phyloP scores from a whole-genome alignment of 2,329 filamentous ascomycete genomes.

The Claviceps sorghi region DNA sequence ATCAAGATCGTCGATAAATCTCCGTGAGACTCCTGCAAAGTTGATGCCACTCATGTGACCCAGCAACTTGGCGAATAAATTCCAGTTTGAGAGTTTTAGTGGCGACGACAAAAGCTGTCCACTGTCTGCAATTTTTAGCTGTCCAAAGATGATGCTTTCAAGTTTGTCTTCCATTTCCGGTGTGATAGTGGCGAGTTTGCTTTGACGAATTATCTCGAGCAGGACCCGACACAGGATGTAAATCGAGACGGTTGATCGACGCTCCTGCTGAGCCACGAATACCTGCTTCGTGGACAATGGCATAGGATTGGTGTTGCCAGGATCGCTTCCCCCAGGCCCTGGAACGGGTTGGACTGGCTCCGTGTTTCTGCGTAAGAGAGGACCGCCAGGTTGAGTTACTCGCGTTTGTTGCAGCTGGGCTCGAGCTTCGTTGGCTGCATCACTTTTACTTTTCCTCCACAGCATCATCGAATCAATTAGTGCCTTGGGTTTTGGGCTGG shows the following conservation, averaged over 20 bases:
- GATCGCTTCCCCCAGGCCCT: constrained; percentile 13
- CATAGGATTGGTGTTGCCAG: constrained; percentile 19
- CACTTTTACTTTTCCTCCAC: constrained; percentile 93
- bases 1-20: constrained; percentile 72
- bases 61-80: constrained; percentile 78
- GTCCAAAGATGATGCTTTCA: constrained; percentile 92
- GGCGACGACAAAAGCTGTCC: constrained; percentile 66
- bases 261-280: constrained; percentile 65
- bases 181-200: constrained; percentile 66
- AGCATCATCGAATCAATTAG: constrained; percentile 96
- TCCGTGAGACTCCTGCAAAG: constrained; percentile 67
- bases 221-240: constrained; percentile 90
- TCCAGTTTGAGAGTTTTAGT: constrained; percentile 87
- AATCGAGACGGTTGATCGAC: constrained; percentile 84
- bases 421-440: constrained; percentile 61
- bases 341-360: constrained; percentile 44
- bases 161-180: constrained; percentile 86
- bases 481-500: constrained; percentile 83
- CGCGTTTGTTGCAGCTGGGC: constrained; percentile 40
- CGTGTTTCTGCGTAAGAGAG: constrained; percentile 56
- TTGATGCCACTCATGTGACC: constrained; percentile 95
- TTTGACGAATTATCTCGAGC: constrained; percentile 87
- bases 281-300: constrained; percentile 45
- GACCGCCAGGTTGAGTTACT: constrained; percentile 26
- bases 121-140: constrained; percentile 75